Percentiles rank a stretch among this genome's conserved stretches.
phyloP scores from a whole-genome alignment of 2,329 filamentous ascomycete species.

The Graphium sp. region DNA sequence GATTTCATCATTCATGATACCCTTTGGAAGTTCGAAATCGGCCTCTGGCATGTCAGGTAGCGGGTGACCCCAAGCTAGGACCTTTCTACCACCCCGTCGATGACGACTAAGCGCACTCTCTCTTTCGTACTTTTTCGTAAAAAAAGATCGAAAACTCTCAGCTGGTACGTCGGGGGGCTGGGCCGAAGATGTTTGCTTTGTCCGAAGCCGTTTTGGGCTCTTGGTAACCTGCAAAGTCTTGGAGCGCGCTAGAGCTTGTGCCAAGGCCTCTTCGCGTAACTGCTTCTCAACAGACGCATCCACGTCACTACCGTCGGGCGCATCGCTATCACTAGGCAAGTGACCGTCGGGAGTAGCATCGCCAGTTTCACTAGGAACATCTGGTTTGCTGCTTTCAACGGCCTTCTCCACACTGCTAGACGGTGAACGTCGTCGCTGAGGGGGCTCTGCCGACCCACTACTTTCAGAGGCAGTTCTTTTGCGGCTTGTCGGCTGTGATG shows the following conservation, averaged over 20 bases:
- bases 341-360: too few species aligned
- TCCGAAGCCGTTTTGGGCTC: conserved; percentile 7
- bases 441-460: too few species aligned
- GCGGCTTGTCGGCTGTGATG: too few species aligned
- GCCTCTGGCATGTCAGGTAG: conserved; percentile 54
- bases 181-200: conserved; percentile 10
- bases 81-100: conserved; percentile 51
- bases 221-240: conserved; percentile 15
- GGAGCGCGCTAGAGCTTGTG: conserved; percentile 26
- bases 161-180: conserved; percentile 17
- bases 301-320: conserved; percentile 26
- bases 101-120: conserved; percentile 61
- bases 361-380: too few species aligned
- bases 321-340: conserved; percentile 28
- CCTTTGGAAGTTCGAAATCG: conserved; percentile 62
- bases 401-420: too few species aligned
- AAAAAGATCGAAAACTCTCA: conserved; percentile 75
- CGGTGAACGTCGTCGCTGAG: too few species aligned
- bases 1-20: conserved; percentile 38
- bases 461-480: too few species aligned
- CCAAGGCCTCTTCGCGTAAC: conserved; percentile 53
- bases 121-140: conserved; percentile 60
- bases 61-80: conserved; percentile 66
- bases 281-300: conserved; percentile 59
- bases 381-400: too few species aligned